phyloP scores from a whole-genome alignment of 805 yeast species.

The Barnettozyma californica region DNA sequence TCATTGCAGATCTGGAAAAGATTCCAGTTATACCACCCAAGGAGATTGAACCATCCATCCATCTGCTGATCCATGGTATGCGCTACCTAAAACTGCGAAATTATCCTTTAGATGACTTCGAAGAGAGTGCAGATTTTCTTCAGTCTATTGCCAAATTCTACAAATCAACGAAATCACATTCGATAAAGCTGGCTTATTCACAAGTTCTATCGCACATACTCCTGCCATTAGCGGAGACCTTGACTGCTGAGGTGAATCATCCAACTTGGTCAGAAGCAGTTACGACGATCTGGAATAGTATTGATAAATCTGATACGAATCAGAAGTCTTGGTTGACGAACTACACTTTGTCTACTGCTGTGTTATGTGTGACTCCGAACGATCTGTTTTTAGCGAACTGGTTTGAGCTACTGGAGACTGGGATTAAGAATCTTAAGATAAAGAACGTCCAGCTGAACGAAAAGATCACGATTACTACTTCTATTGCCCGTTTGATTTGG shows the following conservation, averaged over 20 bases:
- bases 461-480: constrained; percentile 54
- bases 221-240: constrained; percentile 74
- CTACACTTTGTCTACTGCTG: constrained; percentile 62
- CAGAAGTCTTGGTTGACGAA: constrained; percentile 61
- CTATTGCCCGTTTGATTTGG: constrained; percentile 79
- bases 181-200: constrained; percentile 71
- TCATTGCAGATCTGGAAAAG: constrained; percentile 87
- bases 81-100: constrained; percentile 71
- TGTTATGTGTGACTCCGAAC: constrained; percentile 75
- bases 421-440: constrained; percentile 57
- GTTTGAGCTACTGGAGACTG: constrained; percentile 62
- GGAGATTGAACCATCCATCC: constrained; percentile 56
- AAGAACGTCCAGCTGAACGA: constrained; percentile 39
- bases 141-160: constrained; percentile 84
- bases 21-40: constrained; percentile 49
- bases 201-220: constrained; percentile 75
- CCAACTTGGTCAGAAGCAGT: constrained; percentile 92
- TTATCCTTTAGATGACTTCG: constrained; percentile 84
- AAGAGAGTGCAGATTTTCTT: constrained; percentile 88
- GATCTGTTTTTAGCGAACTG: constrained; percentile 69
- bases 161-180: constrained; percentile 54
- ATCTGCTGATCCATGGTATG: constrained; percentile 87
- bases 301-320: constrained; percentile 38
- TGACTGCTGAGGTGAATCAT: constrained; percentile 93
- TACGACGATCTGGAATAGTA: constrained; percentile 49